Evolutionary conservation across 176 grass and related monocot genomes (phyloP), one percentile per base, ranked within the genome.

Genomic region (Aegilops bicornis): DNA sequence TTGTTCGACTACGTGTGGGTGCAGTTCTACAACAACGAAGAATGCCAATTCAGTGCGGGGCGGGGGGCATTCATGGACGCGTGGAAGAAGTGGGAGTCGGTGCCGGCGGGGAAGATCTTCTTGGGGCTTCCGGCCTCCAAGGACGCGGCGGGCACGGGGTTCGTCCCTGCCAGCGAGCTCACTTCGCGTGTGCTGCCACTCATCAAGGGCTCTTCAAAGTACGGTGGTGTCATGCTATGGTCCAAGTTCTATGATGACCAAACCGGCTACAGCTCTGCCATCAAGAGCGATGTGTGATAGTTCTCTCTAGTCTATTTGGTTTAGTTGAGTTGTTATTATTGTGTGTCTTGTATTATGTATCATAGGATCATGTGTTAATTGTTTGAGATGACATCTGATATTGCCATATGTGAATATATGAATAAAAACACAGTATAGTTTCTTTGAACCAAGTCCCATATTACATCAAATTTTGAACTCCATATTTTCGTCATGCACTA

Each of bases 1-100:
- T 64, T 91, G 25, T 95, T 97, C 64, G 89, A 97, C 89, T 90
- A 93, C 89, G 89, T 97, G 31, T 97, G 95, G 95, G 87, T 97
- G 54, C 95, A 97, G 87, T 97, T 97, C 71, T 97, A 93, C 92
- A 95, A 95, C 67, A 93, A 97, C 68, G 69, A 33, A 5, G 15
- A 20, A 43, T 95, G 90, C 80, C 79, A 95, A 68, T 78, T 90
- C 54, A 60, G 37, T 17, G 48, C 88, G 2, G 82, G 87, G 0
- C 73, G 37, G 3, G 42, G 4, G 0, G 87, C 79, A 36, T 88
- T 95, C 32, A 19, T 89, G 70, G 84, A 62, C 79, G 88, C 90
- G 10, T 95, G 90, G 90, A 90, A 86, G 5, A 83, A 35, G 56
- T 95, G 90, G 93, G 89, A 76, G 20, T 92, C 90, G 9, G 74